phyloP scores from a whole-genome alignment of 768 basidiomycete genomes.

The Boletellus sp. region DNA sequence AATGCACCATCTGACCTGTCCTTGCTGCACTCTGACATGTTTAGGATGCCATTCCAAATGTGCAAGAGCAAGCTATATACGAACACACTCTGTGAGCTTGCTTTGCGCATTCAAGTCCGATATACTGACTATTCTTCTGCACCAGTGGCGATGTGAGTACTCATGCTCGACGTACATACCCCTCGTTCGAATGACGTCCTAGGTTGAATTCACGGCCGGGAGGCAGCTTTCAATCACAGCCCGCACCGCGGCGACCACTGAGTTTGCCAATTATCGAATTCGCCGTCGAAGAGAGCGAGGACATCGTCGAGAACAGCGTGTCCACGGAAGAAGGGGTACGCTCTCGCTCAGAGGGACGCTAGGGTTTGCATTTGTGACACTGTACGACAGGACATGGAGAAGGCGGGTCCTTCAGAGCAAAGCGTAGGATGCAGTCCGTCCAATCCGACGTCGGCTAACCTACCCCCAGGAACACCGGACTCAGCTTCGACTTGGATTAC shows the following conservation, averaged over 20 bases:
- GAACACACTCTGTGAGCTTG: constrained; percentile 17
- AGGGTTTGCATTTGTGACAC: neutral
- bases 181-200: neutral
- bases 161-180: neutral
- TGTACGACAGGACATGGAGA: constrained; percentile 5
- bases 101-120: neutral
- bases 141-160: constrained; percentile 16
- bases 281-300: neutral
- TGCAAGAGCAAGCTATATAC: constrained; percentile 24
- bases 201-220: constrained; percentile 16
- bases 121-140: neutral
- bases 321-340: constrained; percentile 3
- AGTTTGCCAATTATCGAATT: constrained; percentile 9
- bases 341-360: neutral
- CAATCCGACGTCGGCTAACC: neutral
- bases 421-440: neutral
- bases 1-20: neutral
- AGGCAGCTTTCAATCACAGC: neutral
- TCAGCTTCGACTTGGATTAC: neutral
- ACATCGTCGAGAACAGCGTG: neutral
- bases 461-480: neutral
- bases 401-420: neutral
- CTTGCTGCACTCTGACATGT: neutral
- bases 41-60: constrained; percentile 21
- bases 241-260: constrained; percentile 2